These are phyloP conservation scores for Zarea fungicola DNA, from an alignment of 2,329 filamentous ascomycete genomes.

Conservation along the genomic window DNA sequence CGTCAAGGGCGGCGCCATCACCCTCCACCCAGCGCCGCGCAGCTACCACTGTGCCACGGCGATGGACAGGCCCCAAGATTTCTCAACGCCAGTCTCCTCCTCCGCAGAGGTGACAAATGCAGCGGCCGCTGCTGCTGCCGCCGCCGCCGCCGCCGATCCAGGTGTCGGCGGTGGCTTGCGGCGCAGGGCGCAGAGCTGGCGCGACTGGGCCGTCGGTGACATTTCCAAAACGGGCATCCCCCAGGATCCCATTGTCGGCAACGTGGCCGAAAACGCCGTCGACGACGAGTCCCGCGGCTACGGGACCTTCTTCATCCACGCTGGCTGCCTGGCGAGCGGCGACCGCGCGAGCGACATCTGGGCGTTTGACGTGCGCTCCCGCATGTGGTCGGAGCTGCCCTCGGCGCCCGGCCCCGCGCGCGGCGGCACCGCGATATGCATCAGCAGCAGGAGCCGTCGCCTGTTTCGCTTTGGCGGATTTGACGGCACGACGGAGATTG, in stretches of 20 bases:
- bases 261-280: slow-evolving; percentile 51
- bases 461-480: slow-evolving; percentile 79
- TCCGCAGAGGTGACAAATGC: background rate
- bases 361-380: slow-evolving; percentile 64
- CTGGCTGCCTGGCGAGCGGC: slow-evolving; percentile 62
- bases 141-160: background rate
- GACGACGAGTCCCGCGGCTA: slow-evolving; percentile 58
- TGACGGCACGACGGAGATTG: slow-evolving; percentile 64
- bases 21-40: slow-evolving; percentile 53
- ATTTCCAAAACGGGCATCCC: slow-evolving; percentile 49
- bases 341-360: slow-evolving; percentile 64
- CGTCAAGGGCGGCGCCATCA: slow-evolving; percentile 35
- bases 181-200: slow-evolving; percentile 40
- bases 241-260: slow-evolving; percentile 52
- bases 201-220: slow-evolving; percentile 52
- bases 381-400: slow-evolving; percentile 63
- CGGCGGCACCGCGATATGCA: slow-evolving; percentile 62
- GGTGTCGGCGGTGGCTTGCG: background rate
- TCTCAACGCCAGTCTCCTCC: slow-evolving; percentile 18
- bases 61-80: slow-evolving; percentile 51
- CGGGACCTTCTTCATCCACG: slow-evolving; percentile 70
- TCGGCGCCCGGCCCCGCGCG: slow-evolving; percentile 62
- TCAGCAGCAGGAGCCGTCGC: slow-evolving; percentile 54
- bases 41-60: slow-evolving; percentile 64
- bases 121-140: background rate